Conservation (phyloP, 2,329 filamentous ascomycete genomes). For the Xylariaceae sp. region DNA sequence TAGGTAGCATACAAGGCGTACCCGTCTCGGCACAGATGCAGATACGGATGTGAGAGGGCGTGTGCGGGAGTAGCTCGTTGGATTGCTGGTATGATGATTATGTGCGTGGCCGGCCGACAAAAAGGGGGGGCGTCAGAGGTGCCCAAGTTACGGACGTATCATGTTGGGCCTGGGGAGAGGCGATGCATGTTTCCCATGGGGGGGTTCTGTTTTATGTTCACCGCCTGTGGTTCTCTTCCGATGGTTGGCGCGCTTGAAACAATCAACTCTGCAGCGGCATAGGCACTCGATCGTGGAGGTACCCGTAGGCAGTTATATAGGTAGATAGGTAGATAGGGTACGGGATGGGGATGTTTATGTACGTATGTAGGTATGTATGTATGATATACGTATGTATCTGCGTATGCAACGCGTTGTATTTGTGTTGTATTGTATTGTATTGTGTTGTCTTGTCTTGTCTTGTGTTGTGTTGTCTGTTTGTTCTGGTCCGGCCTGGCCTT, state of each 20-base stretch:
- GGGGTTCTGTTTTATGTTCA: not conserved
- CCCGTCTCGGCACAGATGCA: constrained; percentile 6
- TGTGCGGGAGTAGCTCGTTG: not conserved
- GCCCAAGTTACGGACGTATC: constrained; percentile 10
- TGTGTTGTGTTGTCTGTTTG: not conserved
- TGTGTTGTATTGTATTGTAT: too few species aligned
- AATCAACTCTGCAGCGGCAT: not conserved
- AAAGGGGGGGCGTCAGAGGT: not conserved
- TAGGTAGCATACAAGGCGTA: not conserved
- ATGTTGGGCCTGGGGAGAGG: not conserved
- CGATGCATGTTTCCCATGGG: not conserved
- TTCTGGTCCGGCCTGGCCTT: constrained; percentile 10
- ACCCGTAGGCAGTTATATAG: not conserved
- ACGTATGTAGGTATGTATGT: not conserved
- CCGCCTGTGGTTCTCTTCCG: constrained; percentile 2
- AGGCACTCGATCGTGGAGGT: not conserved
- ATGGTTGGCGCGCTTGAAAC: not conserved
- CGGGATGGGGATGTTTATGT: too few species aligned
- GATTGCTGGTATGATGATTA: not conserved
- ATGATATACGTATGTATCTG: not conserved
- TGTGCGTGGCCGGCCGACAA: not conserved
- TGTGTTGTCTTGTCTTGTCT: too few species aligned
- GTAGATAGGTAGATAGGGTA: not conserved
- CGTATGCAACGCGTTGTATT: too few species aligned
- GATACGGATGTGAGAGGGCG: not conserved